Conservation (phyloP, 2,329 filamentous ascomycete genomes). For the Grosmannia serpens region DNA sequence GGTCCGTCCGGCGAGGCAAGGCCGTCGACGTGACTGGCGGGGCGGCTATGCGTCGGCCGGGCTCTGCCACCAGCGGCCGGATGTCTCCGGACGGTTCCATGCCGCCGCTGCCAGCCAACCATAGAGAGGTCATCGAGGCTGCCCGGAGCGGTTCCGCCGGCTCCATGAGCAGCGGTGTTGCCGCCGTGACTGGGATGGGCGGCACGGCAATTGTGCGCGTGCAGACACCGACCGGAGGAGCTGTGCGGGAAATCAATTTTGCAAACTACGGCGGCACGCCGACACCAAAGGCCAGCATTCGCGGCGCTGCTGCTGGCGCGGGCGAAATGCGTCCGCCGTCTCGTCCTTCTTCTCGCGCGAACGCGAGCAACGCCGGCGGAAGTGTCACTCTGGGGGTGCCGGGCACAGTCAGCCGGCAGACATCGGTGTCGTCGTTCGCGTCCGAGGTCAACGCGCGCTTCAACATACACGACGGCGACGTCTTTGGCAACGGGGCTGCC, state of each 20-base stretch:
- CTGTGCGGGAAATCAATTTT: not conserved
- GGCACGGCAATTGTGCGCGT: not conserved
- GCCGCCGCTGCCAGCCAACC: conserved; percentile 72
- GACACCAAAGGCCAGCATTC: conserved; percentile 39
- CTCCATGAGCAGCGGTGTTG: not conserved
- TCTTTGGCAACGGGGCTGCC: conserved; percentile 44
- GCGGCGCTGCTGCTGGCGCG: conserved; percentile 27
- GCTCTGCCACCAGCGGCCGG: conserved; percentile 59
- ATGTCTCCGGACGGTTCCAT: conserved; percentile 24
- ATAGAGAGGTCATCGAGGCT: conserved; percentile 74
- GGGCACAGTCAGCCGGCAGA: conserved; percentile 43
- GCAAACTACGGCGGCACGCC: conserved; percentile 31
- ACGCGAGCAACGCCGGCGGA: conserved; percentile 4
- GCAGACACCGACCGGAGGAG: conserved; percentile 4
- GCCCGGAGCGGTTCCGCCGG: conserved; percentile 49
- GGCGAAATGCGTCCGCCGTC: conserved; percentile 37
- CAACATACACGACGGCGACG: conserved; percentile 52
- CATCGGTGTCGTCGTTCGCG: conserved; percentile 88
- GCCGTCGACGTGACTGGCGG: conserved; percentile 19
- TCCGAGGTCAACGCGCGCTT: conserved; percentile 90
- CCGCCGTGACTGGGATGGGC: not conserved
- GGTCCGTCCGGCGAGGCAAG: conserved; percentile 28
- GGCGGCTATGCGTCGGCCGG: conserved; percentile 41
- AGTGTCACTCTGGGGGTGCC: not conserved
- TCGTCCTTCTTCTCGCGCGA: conserved; percentile 21